Base-by-base conservation (phyloP, 2,329 filamentous ascomycete genomes). In the Alternaria novae-zelandiae region DNA sequence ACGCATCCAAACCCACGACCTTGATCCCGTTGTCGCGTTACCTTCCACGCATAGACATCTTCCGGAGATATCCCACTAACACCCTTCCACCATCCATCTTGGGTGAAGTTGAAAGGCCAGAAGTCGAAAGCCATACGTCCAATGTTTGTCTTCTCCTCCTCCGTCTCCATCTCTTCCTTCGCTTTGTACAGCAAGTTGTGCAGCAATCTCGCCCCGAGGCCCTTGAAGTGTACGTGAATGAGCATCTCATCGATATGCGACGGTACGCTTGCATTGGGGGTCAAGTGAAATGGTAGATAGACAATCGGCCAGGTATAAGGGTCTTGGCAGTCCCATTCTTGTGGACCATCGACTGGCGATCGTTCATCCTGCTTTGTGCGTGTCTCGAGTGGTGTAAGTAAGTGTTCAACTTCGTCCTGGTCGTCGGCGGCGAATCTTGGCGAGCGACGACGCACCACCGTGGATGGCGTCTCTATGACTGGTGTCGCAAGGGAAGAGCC, bases 41-140 rank as follows among this genome's bases (percentile, higher is more conserved):
- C 21, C 50, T 12, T 56, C 49, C 62, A 64, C 4, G 25, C 13
- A 10, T 21, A 3, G 3, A 57, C 8, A 13, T 53, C 62, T 12
- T 32, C 44, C 7, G 50, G 30, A 21, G 44, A 28, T n/a, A 61
- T 51, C 0, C 32, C 44, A 49, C 32, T 45, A 2, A 23, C 5
- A 6, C 23, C 13, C 46, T 59, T 61, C 58, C 49, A 56, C 23
- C 32, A 44, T 12, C 46, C 43, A 15, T 46, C 25, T 11, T 25
- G 6, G 10, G 47, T 53, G 3, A 41, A 23, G 25, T 59, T 59
- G 41, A 56, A 57, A 17, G 46, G 51, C 63, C 63, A 59, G 7
- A 17, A 58, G 25, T 47, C n/a, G 17, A 56, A 45, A 5, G 50
- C 54, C 13, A 45, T 44, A 11, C 44, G 51, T 36, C 47, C 41